These are phyloP conservation scores for Skeletonema marinoi DNA, from an alignment of 108 stramenopile species.

Conservation along the genomic window DNA sequence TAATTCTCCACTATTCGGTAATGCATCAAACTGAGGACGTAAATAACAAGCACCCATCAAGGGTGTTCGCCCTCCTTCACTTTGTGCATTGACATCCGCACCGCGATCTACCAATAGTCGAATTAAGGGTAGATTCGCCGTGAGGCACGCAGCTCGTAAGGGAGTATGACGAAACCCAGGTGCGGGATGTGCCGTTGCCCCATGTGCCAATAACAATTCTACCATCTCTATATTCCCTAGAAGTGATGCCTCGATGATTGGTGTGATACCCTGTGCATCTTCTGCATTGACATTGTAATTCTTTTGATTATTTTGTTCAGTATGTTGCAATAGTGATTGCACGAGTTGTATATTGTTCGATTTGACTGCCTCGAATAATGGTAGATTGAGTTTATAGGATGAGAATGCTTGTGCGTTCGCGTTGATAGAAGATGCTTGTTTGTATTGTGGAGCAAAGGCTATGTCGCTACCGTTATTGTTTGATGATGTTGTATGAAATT, in stretches of 20 bases:
- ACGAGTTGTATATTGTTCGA: slow-evolving; percentile 28
- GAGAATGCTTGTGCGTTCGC: background rate
- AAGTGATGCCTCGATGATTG: slow-evolving; percentile 47
- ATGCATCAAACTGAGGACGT: slow-evolving; percentile 35
- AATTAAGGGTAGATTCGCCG: slow-evolving; percentile 39
- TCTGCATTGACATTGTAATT: slow-evolving; percentile 46
- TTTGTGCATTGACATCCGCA: slow-evolving; percentile 42
- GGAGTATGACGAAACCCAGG: slow-evolving; percentile 45
- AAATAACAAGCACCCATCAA: slow-evolving; percentile 55
- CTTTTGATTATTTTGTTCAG: background rate
- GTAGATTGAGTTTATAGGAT: slow-evolving; percentile 21
- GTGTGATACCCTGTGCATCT: slow-evolving; percentile 43
- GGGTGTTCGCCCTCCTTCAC: slow-evolving; percentile 46
- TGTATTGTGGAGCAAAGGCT: background rate
- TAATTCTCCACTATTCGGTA: slow-evolving; percentile 7
- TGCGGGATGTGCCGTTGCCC: slow-evolving; percentile 39
- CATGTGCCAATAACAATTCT: slow-evolving; percentile 20
- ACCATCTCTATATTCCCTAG: slow-evolving; percentile 39
- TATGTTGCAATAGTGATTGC: slow-evolving; percentile 14
- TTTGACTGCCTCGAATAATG: slow-evolving; percentile 47
- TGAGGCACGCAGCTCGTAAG: slow-evolving; percentile 45
- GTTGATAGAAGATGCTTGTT: background rate
- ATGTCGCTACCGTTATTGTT: background rate
- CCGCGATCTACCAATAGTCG: slow-evolving; percentile 28
- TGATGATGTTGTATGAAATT: background rate